Conservation (phyloP, 345 rosid genomes). For the Camelina hispida region DNA sequence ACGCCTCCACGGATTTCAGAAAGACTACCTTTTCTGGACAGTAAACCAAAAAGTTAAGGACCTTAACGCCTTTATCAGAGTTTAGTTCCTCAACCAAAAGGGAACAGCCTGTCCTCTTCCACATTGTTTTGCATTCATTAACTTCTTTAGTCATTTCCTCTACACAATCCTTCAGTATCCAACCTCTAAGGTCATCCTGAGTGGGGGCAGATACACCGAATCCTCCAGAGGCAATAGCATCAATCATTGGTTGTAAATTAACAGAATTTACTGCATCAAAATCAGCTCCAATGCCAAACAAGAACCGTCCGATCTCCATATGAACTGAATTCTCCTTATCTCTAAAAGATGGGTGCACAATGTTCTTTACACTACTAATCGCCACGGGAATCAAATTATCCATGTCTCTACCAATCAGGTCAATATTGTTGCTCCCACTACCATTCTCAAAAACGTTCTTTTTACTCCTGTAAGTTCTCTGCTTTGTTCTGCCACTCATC, state of each 20-base stretch:
- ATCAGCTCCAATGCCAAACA: conserved; percentile 85
- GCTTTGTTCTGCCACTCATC: conserved; percentile 32
- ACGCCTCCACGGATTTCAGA: conserved; percentile 69
- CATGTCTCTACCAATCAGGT: conserved; percentile 35
- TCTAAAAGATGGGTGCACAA: conserved; percentile 35
- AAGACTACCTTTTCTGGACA: conserved; percentile 69
- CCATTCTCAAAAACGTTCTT: conserved; percentile 55
- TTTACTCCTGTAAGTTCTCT: conserved; percentile 44
- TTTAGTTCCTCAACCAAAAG: conserved; percentile 71
- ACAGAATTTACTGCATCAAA: conserved; percentile 66
- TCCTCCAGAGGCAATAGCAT: conserved; percentile 67
- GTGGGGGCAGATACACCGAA: conserved; percentile 53
- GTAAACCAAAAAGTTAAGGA: conserved; percentile 63
- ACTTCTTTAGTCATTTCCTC: conserved; percentile 69
- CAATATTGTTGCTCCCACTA: conserved; percentile 33
- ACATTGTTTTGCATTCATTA: conserved; percentile 47
- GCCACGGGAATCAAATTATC: conserved; percentile 41
- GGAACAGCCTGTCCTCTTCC: conserved; percentile 83
- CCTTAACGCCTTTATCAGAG: conserved; percentile 53
- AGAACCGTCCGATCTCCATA: conserved; percentile 68
- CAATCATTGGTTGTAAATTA: conserved; percentile 70
- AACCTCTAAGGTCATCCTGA: conserved; percentile 66
- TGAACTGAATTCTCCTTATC: conserved; percentile 48
- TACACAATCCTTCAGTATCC: conserved; percentile 69
- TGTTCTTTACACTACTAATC: conserved; percentile 44